phyloP scores from a whole-genome alignment of 345 rosid genomes.

The Eucalyptus virginea region DNA sequence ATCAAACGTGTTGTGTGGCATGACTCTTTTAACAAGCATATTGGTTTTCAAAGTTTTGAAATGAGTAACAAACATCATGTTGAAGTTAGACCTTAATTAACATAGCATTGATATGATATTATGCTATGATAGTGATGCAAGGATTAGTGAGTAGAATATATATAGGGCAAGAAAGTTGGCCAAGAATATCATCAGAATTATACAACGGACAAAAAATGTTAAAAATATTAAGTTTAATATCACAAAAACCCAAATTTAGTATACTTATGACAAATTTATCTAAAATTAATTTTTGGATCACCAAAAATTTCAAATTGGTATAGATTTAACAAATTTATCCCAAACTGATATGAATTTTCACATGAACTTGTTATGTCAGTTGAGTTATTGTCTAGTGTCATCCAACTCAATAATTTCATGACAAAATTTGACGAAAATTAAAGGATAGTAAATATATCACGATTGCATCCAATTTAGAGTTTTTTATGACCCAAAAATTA shows the following conservation, averaged over 20 bases:
- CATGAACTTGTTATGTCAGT: neutral
- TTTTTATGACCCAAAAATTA: neutral
- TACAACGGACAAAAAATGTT: neutral
- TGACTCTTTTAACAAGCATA: neutral
- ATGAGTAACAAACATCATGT: neutral
- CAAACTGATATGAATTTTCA: neutral
- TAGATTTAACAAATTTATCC: neutral
- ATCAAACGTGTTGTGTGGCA: neutral
- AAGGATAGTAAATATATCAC: neutral
- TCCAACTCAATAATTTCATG: too few species aligned
- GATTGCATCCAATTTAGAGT: fast-evolving
- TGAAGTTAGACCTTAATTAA: neutral
- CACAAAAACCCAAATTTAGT: fast-evolving
- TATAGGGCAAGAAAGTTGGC: neutral
- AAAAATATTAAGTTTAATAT: neutral
- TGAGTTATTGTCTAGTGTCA: too few species aligned
- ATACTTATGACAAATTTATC: too few species aligned
- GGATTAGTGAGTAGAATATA: neutral
- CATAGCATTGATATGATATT: neutral
- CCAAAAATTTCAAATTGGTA: too few species aligned
- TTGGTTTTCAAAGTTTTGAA: neutral
- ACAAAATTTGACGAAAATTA: too few species aligned
- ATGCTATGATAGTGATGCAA: neutral
- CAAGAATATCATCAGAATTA: neutral
- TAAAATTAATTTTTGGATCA: too few species aligned